These are phyloP conservation scores for Apiospora sp. DNA, from an alignment of 2,329 filamentous ascomycete genomes.

Conservation along the genomic window DNA sequence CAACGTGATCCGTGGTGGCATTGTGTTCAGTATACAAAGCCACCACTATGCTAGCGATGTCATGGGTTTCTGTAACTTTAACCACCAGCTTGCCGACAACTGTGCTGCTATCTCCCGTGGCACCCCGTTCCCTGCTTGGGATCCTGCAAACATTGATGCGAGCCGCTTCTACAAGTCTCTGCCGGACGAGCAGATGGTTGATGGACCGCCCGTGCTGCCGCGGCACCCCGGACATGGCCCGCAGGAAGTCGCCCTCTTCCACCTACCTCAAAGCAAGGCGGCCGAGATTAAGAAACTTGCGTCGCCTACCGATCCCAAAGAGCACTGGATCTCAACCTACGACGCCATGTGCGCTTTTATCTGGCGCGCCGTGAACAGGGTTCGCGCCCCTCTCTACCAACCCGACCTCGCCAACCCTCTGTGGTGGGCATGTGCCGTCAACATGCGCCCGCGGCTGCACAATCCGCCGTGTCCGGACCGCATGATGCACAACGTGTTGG, in stretches of 20 bases:
- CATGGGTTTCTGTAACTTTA: slow-evolving; percentile 49
- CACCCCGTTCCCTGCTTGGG: slow-evolving; percentile 45
- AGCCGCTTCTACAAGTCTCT: slow-evolving; percentile 43
- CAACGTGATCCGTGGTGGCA: slow-evolving; percentile 50
- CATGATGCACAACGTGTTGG: slow-evolving; percentile 48
- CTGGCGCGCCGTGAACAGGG: slow-evolving; percentile 48
- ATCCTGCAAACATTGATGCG: slow-evolving; percentile 45
- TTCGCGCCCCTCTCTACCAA: slow-evolving; percentile 45
- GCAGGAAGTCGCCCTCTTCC: slow-evolving; percentile 46
- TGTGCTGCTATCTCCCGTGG: slow-evolving; percentile 45
- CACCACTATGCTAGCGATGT: slow-evolving; percentile 54
- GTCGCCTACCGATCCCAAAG: slow-evolving; percentile 37
- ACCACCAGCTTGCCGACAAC: slow-evolving; percentile 52
- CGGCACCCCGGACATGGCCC: slow-evolving; percentile 41
- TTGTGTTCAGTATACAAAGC: slow-evolving; percentile 51
- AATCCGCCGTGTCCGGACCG: slow-evolving; percentile 42
- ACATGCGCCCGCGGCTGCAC: slow-evolving; percentile 49
- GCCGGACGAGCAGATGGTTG: slow-evolving; percentile 40
- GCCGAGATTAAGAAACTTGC: slow-evolving; percentile 49
- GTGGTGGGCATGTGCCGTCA: slow-evolving; percentile 47
- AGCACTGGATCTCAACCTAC: slow-evolving; percentile 54
- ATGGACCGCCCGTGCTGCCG: slow-evolving; percentile 39
- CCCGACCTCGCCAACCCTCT: slow-evolving; percentile 38
- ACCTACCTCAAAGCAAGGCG: slow-evolving; percentile 53
- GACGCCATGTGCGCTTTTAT: slow-evolving; percentile 53